Base-by-base conservation (phyloP, 495 filamentous ascomycete species). In the Aspergillus coremiiformis region DNA sequence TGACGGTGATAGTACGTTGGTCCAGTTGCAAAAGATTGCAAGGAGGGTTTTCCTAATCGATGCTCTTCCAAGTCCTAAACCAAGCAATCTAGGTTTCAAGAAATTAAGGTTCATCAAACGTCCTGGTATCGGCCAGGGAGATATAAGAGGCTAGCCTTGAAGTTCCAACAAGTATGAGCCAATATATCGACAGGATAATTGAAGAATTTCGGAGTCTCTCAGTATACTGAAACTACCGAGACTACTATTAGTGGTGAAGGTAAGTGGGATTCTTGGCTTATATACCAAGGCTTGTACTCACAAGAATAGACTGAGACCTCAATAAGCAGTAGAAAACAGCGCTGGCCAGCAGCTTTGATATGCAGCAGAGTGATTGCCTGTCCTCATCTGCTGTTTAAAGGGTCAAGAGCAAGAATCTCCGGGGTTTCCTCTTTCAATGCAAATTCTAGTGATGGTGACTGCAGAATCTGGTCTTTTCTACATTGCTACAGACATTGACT, bases 141-240 rank as follows among this genome's bases (percentile, higher is more conserved):
- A 12, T 39, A 17, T 19, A 37, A n/a, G 4, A 44, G 26, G 27
- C 49, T 44, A 20, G 37, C 12, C 1, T 24, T 4, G 12, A 14
- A 6, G n/a, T 19, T 3, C 9, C 12, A 22, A n/a, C 8, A 19
- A 53, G 51, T 21, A 47, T 11, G 43, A 42, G 22, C 47, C 42
- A 17, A 12, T 51, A 14, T 51, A 51, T 41, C 30, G 22, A 29
- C 22, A 51, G 29, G 47, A 27, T 27, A 39, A 51, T 22, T 51
- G 37, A 47, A 43, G 43, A 23, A 29, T 42, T 21, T 56, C 53
- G 11, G 35, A 12, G 7, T 10, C 47, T 10, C 17, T 56, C 12
- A 22, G n/a, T 9, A 17, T 33, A n/a, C 21, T 30, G 8, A 27
- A 42, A 12, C 20, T 26, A 44, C 20, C 19, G 43, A 5, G 2